Evolutionary conservation across 805 yeast species (phyloP).

Genomic region (Lachancea sp.): DNA sequence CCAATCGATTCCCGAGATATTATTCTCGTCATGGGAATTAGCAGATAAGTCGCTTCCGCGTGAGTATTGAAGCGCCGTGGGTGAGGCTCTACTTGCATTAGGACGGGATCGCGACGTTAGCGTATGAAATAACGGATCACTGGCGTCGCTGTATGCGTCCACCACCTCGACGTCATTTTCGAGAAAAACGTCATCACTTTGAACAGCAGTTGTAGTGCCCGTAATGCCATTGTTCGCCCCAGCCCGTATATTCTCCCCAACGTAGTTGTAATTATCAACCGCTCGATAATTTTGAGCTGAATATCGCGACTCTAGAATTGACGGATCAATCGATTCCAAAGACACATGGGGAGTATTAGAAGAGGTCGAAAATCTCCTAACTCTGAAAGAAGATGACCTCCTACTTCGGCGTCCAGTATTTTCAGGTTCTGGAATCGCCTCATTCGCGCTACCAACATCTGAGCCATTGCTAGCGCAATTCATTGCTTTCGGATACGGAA

Average conservation of each 20-base stretch:
- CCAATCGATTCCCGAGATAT: slow-evolving; percentile 60
- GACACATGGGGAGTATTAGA: neutral
- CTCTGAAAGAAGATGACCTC: slow-evolving; percentile 14
- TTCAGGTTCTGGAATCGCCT: neutral
- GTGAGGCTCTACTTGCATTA: neutral
- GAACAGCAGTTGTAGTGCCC: neutral
- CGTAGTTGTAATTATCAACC: slow-evolving; percentile 16
- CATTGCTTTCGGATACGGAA: slow-evolving; percentile 28
- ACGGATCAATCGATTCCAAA: slow-evolving; percentile 8
- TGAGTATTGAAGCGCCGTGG: neutral
- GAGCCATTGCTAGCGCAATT: slow-evolving; percentile 7
- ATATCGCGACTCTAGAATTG: slow-evolving; percentile 10
- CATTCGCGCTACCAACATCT: neutral
- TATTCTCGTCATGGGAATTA: slow-evolving; percentile 35
- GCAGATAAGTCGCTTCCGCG: slow-evolving; percentile 2
- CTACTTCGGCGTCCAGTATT: neutral
- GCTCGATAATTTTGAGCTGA: slow-evolving; percentile 11
- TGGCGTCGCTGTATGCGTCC: slow-evolving; percentile 15
- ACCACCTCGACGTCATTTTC: slow-evolving; percentile 2
- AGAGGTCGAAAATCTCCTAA: slow-evolving; percentile 28
- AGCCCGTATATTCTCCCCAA: neutral
- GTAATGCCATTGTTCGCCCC: neutral
- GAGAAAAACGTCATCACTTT: neutral
- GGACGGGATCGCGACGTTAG: neutral
- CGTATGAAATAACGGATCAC: slow-evolving; percentile 1